Evolutionary conservation across 2,329 filamentous ascomycete genomes (phyloP).

Genomic region (Cytospora schulzeri): DNA sequence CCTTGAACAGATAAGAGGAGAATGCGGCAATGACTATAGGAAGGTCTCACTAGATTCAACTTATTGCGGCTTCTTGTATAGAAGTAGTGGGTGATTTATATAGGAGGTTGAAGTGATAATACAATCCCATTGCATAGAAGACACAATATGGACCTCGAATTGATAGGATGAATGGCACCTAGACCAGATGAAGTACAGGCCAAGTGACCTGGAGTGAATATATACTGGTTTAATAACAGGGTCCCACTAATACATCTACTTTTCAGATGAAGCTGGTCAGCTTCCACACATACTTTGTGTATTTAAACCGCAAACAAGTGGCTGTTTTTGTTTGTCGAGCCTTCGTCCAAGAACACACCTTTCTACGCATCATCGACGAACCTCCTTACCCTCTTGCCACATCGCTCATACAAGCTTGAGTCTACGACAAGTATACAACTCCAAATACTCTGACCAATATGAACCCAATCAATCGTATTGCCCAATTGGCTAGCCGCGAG

Average conservation of each 20-base stretch:
- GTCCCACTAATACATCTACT: not conserved
- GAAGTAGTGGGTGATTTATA: too few species aligned
- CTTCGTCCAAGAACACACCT: not conserved
- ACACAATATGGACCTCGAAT: too few species aligned
- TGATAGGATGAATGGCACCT: too few species aligned
- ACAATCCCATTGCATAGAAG: too few species aligned
- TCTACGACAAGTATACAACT: constrained; percentile 13
- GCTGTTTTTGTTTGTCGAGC: not conserved
- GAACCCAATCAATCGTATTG: not conserved
- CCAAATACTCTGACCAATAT: not conserved
- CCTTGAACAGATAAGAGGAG: too few species aligned
- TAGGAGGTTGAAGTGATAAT: too few species aligned
- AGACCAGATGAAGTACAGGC: constrained; percentile 39
- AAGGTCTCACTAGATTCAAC: too few species aligned
- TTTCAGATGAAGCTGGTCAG: not conserved
- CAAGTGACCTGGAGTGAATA: constrained; percentile 29
- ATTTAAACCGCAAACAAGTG: not conserved
- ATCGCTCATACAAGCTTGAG: constrained; percentile 6
- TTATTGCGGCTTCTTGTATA: too few species aligned
- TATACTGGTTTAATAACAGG: not conserved
- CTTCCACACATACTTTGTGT: not conserved
- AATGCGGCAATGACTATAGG: too few species aligned
- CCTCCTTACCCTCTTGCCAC: not conserved
- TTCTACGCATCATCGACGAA: not conserved
- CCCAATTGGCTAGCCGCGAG: not conserved